A percentile compares a stretch with the other conserved stretches of the same genome.
phyloP scores from a whole-genome alignment of 2,329 filamentous ascomycete genomes.

The Diaporthe sp. region DNA sequence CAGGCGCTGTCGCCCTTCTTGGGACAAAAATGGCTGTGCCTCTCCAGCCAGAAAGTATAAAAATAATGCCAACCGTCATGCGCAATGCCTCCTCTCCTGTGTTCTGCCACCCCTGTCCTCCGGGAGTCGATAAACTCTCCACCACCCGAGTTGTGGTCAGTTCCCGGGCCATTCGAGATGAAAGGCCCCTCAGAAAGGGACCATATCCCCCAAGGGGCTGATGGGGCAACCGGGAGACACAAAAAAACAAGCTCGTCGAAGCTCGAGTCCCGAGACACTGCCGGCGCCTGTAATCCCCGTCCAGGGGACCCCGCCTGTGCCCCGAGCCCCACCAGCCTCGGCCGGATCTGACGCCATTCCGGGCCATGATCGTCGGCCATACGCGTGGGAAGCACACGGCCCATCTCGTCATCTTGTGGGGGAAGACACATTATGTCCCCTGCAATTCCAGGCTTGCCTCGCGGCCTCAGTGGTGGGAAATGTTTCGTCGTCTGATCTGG shows the following conservation, averaged over 20 bases:
- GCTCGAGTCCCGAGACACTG: constrained; percentile 6
- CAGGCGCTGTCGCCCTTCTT: not conserved
- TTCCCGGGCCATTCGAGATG: constrained; percentile 10
- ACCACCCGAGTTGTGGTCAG: constrained; percentile 15
- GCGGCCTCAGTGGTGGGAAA: constrained; percentile 16
- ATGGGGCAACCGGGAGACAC: not conserved
- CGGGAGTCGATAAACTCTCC: not conserved
- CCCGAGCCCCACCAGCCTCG: constrained; percentile 2
- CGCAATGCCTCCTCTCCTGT: not conserved
- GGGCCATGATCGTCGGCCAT: constrained; percentile 16
- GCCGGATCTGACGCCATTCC: constrained; percentile 17
- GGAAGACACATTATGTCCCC: not conserved
- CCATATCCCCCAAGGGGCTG: not conserved
- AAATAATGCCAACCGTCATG: not conserved
- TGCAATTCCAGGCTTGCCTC: not conserved
- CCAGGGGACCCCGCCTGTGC: not conserved
- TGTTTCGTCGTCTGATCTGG: not conserved
- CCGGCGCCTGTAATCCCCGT: constrained; percentile 15
- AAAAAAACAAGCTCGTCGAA: constrained; percentile 20
- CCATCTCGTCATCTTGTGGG: constrained; percentile 25
- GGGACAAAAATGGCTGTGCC: not conserved
- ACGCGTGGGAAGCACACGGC: not conserved
- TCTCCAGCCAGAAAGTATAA: not conserved
- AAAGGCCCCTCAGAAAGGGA: not conserved
- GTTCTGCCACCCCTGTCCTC: not conserved